Evolutionary conservation across 371 early-diverging fungal genomes (phyloP).

Genomic region (Mucor circinelloides): DNA sequence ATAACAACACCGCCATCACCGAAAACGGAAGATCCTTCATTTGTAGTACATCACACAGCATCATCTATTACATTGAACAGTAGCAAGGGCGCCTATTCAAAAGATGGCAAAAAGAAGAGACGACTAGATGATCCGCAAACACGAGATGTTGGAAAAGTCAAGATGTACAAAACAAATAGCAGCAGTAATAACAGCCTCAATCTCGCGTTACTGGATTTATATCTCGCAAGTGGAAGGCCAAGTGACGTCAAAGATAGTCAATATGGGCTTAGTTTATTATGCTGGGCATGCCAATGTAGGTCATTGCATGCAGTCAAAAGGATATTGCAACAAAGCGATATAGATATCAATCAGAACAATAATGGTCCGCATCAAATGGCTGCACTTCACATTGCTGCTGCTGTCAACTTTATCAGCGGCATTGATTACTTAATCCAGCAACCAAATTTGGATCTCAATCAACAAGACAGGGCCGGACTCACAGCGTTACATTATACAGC

Average conservation of each 20-base stretch:
- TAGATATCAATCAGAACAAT: conserved; percentile 30
- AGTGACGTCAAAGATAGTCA: background rate
- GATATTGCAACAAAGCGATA: conserved; percentile 32
- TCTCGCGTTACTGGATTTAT: background rate
- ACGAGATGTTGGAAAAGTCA: background rate
- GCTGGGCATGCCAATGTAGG: conserved; percentile 20
- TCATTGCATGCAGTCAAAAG: conserved; percentile 6
- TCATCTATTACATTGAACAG: background rate
- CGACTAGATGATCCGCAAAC: background rate
- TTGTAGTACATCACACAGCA: background rate
- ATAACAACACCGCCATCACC: conserved; percentile 1
- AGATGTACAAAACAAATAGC: background rate
- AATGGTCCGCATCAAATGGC: conserved; percentile 41
- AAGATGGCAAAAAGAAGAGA: background rate
- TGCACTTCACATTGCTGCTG: conserved; percentile 41
- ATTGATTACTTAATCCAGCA: conserved; percentile 5
- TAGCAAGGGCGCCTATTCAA: background rate
- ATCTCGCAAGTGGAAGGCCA: conserved; percentile 7
- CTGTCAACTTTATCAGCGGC: conserved; percentile 11
- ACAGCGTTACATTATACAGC: conserved; percentile 40
- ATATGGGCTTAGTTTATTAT: conserved; percentile 6
- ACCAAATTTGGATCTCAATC: conserved; percentile 51
- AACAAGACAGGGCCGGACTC: conserved; percentile 65
- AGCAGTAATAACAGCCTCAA: background rate
- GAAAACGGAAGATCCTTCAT: background rate